phyloP scores from a whole-genome alignment of 106 monocot species.

The Alisma plantagoaquatica region DNA sequence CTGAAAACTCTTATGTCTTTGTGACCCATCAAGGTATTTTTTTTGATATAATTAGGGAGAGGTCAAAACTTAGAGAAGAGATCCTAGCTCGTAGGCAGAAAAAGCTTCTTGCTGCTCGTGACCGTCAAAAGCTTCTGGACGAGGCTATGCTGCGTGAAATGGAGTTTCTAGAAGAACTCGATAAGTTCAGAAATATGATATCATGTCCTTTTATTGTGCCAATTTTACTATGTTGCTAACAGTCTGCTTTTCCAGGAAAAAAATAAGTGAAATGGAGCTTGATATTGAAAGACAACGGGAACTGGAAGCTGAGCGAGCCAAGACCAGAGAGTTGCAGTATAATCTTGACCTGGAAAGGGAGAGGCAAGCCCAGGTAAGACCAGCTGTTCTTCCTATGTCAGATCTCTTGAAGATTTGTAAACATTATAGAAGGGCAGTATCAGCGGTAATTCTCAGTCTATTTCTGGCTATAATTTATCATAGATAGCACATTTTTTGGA shows the following conservation, averaged over 20 bases:
- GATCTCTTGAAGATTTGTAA: neutral
- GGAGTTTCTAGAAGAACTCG: slow-evolving; percentile 87
- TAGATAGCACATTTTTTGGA: too few species aligned
- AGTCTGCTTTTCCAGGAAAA: slow-evolving; percentile 41
- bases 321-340: slow-evolving; percentile 74
- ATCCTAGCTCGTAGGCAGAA: slow-evolving; percentile 61
- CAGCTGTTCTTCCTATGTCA: neutral
- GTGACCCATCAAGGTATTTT: too few species aligned
- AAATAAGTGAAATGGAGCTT: slow-evolving; percentile 51
- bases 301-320: slow-evolving; percentile 78
- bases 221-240: neutral
- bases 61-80: slow-evolving; percentile 80
- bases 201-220: neutral
- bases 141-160: slow-evolving; percentile 63
- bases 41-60: slow-evolving; percentile 42
- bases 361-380: slow-evolving; percentile 68
- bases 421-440: too few species aligned
- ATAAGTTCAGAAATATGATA: slow-evolving; percentile 37
- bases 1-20: too few species aligned
- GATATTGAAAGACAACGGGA: slow-evolving; percentile 66
- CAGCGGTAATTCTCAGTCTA: too few species aligned
- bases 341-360: slow-evolving; percentile 92
- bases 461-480: too few species aligned
- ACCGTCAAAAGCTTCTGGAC: slow-evolving; percentile 69
- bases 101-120: slow-evolving; percentile 51